phyloP scores from a whole-genome alignment of 805 yeast species.

The Vanderwaltozyma verrucispora region DNA sequence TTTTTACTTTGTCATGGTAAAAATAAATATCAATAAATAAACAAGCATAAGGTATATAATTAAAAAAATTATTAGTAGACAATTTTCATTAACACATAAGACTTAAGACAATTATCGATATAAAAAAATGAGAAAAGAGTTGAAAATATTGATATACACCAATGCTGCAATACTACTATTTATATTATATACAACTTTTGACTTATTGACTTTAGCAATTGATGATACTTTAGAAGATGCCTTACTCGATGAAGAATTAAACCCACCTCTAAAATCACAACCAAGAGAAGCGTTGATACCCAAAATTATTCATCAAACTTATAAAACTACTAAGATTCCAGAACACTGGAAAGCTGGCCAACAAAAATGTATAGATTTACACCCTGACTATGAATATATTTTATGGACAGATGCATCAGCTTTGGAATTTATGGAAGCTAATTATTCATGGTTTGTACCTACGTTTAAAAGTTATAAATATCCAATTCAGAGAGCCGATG shows the following conservation, averaged over 20 bases:
- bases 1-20: too few species aligned
- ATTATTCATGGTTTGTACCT: conserved; percentile 77
- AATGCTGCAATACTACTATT: conserved; percentile 46
- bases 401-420: conserved; percentile 87
- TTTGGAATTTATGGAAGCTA: conserved; percentile 61
- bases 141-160: conserved; percentile 48
- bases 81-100: not conserved
- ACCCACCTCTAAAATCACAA: conserved; percentile 35
- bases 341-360: conserved; percentile 75
- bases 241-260: conserved; percentile 49
- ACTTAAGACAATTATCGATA: not conserved
- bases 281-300: conserved; percentile 51
- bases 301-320: conserved; percentile 87
- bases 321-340: conserved; percentile 70
- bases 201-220: conserved; percentile 60
- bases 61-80: too few species aligned
- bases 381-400: conserved; percentile 81
- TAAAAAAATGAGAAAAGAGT: conserved; percentile 48
- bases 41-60: too few species aligned
- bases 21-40: too few species aligned
- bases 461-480: conserved; percentile 71
- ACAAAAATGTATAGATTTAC: conserved; percentile 60
- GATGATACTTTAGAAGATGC: conserved; percentile 64
- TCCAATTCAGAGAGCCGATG: conserved; percentile 86
- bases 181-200: conserved; percentile 55